Evolutionary conservation across 2,329 filamentous ascomycete species (phyloP).

Genomic region (Chaetomiaceae sp.): DNA sequence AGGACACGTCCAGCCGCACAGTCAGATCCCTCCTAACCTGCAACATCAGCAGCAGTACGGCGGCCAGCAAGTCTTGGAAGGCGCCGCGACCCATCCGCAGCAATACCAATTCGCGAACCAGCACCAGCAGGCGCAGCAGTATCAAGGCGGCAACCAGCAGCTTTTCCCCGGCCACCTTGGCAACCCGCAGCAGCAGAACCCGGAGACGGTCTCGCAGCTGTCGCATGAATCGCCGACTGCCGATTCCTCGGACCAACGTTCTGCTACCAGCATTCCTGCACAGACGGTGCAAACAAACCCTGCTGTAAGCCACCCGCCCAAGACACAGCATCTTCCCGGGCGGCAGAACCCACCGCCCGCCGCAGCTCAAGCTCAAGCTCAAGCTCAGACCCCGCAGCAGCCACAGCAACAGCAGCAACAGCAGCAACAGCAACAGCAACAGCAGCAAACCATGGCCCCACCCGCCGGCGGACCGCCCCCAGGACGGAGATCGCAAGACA

Average conservation of each 20-base stretch:
- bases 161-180: constrained; percentile 34
- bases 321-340: constrained; percentile 34
- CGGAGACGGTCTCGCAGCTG: constrained; percentile 57
- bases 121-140: constrained; percentile 30
- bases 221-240: constrained; percentile 56
- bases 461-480: constrained; percentile 40
- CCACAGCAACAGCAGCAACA: no score
- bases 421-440: no score
- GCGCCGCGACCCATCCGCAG: constrained; percentile 24
- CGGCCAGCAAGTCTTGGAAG: constrained; percentile 38
- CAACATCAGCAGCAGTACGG: constrained; percentile 39
- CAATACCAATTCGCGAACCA: constrained; percentile 27
- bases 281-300: constrained; percentile 43
- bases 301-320: constrained; percentile 37
- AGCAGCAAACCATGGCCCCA: constrained; percentile 44
- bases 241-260: constrained; percentile 44
- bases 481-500: constrained; percentile 45
- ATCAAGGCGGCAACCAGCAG: no score
- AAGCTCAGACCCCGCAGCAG: constrained; percentile 31
- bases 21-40: constrained; percentile 34
- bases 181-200: constrained; percentile 42
- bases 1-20: constrained; percentile 31
- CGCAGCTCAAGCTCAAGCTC: constrained; percentile 31
- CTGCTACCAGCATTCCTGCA: constrained; percentile 31
- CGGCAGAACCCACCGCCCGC: constrained; percentile 24